Evolutionary conservation across 2,329 filamentous ascomycete species (phyloP), one percentile per base, ranked within the genome.

Genomic region (Sphaerulina musiva): DNA sequence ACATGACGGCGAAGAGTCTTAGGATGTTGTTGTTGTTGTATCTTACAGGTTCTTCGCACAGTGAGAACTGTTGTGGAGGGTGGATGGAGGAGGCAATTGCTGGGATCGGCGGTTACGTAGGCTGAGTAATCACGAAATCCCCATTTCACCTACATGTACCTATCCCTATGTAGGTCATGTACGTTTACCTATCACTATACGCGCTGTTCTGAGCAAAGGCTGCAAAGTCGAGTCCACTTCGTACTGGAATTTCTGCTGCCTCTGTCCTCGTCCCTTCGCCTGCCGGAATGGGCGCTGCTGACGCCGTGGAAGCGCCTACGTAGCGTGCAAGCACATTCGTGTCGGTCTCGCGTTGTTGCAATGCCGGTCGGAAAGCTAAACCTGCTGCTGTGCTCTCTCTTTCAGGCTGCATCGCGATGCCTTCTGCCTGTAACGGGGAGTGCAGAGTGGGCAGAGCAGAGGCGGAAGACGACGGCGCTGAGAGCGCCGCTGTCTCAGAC

Each of bases 121-220:
- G 42, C 42, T 47, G 45, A 34, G 45, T 34, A 34, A 47, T 47
- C 45, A 47, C 43, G 43, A 26, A 26, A 46, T 17, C 29, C 9
- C 31, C 10, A 17, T 10, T 6, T 38, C 11, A 36, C 8, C 12
- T 3, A n/a, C 39, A 20, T 41, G 39, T 17, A 17, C 14, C 14
- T 20, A 20, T 20, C 20, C 20, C 20, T 20, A 23, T 23, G 6
- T 10, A 23, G 41, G 14, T 31, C 5, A 20, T 20, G 20, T 46
- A 32, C 8, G 9, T 43, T 43, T 52, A 52, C 20, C 50, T 38
- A 46, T 60, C 60, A 44, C 56, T 61, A 45, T 54, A 62, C 31
- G 60, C 59, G 39, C 55, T 62, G 39, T 54, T 43, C 40, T 51
- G 46, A n/a, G 59, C 55, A 43, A 62, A 62, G 47, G 53, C 55